Base-by-base conservation (phyloP, 129 eudicot species). In the Glebionis coronaria region DNA sequence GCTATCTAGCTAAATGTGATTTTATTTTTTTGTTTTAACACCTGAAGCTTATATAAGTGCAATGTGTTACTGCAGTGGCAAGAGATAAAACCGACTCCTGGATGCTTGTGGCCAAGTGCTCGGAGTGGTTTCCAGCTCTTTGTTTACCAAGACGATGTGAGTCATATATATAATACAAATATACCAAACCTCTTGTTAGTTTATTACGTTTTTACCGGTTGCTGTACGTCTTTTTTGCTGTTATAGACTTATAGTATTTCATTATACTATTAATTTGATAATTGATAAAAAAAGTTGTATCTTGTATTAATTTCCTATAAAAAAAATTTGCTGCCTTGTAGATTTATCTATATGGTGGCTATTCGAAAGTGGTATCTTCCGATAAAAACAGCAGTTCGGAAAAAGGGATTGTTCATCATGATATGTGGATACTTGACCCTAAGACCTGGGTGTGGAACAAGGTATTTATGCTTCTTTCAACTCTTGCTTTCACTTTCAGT, bases 361-460 rank as follows among this genome's bases (percentile, higher is more conserved):
- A 92, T 61, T 88, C 90, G 12, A 92, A 92, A 81, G 98, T 82
- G 77, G 84, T 88, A 72, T 82, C 91, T 50, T 78, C 95, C 46
- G 98, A 92, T 73, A 87, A 91, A 65, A 92, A 79, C 66, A 73
- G 77, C 66, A 73, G 77, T 69, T 83, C 96, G 23, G 98, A 92
- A 76, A 92, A 88, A 80, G 98, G 98, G 73, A 67, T 84, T 44
- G 98, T 92, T 77, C 98, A 92, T 69, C 79, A 96, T 15, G 98
- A 92, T 71, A 92, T 92, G 96, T 92, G 95, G 95, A 78, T 84
- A 66, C 96, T 92, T 72, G 95, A 92, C 76, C 98, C 98, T 56
- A 92, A 79, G 82, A 92, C 95, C 72, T 92, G 98, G 98, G 91
- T 88, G 35, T 92, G 98, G 98, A 92, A 86, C 80, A 92, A 88